Evolutionary conservation across 2,329 filamentous ascomycete species (phyloP), one percentile per base, ranked within the genome.

Genomic region (Botrytis deweyae): DNA sequence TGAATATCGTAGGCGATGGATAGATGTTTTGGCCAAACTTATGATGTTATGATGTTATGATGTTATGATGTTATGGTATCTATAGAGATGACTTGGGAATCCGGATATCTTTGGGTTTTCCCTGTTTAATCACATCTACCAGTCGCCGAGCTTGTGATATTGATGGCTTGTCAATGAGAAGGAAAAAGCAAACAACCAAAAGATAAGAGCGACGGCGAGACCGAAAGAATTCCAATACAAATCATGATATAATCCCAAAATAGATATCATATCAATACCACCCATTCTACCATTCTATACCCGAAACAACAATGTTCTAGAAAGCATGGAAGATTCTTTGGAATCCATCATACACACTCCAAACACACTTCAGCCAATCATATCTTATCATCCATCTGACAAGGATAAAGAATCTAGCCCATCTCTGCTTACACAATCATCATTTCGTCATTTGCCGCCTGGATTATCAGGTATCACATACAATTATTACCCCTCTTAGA

Each of bases 401-500:
- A 29, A 64, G 62, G 62, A 44, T 64, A 64, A 0, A n/a, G 9
- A 29, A 20, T 64, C 62, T 64, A 64, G 62, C 38, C 62, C 62
- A 18, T 29, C 16, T 25, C 40, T 44, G 62, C 62, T 64, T 64
- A 64, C 62, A 64, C 38, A 64, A 29, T n/a, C 25, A 20, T 16
- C 2, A 64, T 64, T 64, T 64, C 62, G 62, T 64, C 62, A 64
- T 64, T n/a, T 64, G 8, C 0, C n/a, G 40, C 62, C 62, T 64
- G 25, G 4, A 64, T 42, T 29, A 42, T n/a, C 9, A 64, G 62
- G 62, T 3, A 20, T 14, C 3, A 10, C 2, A 3, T 5, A 18
- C 25, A 5, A 20, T 64, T 63, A 20, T 64, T 63, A 63, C 61
- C 61, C 61, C 61, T 63, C 71, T 75, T 75, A 75, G 73, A 75